Conservation (phyloP, 345 rosid species). For the Salix brachista region DNA sequence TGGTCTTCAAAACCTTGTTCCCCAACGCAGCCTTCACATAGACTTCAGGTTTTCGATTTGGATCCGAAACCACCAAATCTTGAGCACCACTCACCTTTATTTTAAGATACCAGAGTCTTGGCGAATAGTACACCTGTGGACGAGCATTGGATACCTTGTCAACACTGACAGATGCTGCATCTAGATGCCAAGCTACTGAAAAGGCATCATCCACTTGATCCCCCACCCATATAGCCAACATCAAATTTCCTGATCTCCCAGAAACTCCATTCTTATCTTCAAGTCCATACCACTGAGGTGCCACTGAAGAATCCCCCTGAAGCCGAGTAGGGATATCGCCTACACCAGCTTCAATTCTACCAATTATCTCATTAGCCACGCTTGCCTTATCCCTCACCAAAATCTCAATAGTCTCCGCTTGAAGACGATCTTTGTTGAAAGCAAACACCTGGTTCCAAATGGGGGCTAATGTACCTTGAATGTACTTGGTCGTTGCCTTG, state of each 20-base stretch:
- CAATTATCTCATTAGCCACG: slow-evolving; percentile 24
- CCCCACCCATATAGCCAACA: slow-evolving; percentile 47
- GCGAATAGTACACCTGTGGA: slow-evolving; percentile 35
- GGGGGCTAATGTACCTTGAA: background rate
- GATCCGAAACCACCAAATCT: slow-evolving; percentile 36
- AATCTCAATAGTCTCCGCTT: slow-evolving; percentile 25
- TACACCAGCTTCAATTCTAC: slow-evolving; percentile 26
- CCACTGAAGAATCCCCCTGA: slow-evolving; percentile 39
- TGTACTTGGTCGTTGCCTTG: background rate
- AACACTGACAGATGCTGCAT: slow-evolving; percentile 32
- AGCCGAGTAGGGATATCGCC: slow-evolving; percentile 31
- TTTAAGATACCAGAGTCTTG: slow-evolving; percentile 45
- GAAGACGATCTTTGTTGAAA: background rate
- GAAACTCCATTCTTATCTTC: slow-evolving; percentile 25
- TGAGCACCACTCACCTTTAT: slow-evolving; percentile 41
- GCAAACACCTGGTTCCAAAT: slow-evolving; percentile 6
- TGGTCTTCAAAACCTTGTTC: slow-evolving; percentile 29
- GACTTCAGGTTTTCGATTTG: slow-evolving; percentile 29
- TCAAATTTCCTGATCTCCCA: slow-evolving; percentile 28
- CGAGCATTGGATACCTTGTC: slow-evolving; percentile 28
- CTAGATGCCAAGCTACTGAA: slow-evolving; percentile 40
- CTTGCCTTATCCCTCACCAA: slow-evolving; percentile 25
- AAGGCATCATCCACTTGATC: slow-evolving; percentile 45
- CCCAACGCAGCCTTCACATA: slow-evolving; percentile 35
- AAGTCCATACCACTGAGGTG: slow-evolving; percentile 41